Base-by-base conservation (phyloP, 495 filamentous ascomycete species). In the Parathielavia hyrcaniae region DNA sequence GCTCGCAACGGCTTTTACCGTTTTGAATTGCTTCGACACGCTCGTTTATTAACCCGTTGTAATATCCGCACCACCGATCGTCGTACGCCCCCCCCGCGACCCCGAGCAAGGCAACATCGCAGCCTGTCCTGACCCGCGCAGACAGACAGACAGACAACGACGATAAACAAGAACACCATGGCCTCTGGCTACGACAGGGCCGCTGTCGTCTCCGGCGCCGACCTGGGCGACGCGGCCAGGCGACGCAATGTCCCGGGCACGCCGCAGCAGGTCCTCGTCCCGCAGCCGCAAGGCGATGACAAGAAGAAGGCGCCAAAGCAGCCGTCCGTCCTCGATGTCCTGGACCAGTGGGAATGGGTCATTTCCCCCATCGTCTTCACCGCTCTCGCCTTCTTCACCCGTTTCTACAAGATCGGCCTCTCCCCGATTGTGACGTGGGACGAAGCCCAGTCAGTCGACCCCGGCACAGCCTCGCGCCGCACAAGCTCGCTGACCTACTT, bases 351-450 rank as follows among this genome's bases (percentile, higher is more conserved):
- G 80, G 93, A 98, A 69, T 88, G 85, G 72, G 72, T 97, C 55
- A 82, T 95, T 70, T 90, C 88, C 36, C 93, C 95, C 39, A 68
- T 96, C 54, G 69, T 98, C 61, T 90, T 98, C 73, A 98, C 93
- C 23, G 74, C 82, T 40, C 75, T 96, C 34, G 84, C 95, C 48
- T 86, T 96, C 76, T 97, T 97, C 77, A 98, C 95, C 50, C 85
- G 93, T 58, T 78, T 96, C 75, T 97, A 88, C 73, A 95, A 88
- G 74, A 97, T 98, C 71, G 93, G 93, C 52, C 79, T 91, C 57
- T 97, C 93, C 51, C 82, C 87, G 59, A 96, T 98, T 67, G 93
- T 98, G 36, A 98, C 93, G 36, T 98, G 93, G 93, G 93, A 98
- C 74, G 91, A 96, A 81, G 91, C 91, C 55, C 91, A 96, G 89